A percentile compares a stretch with the other conserved stretches of the same genome.
These are phyloP conservation scores for Streptanthus diversifolius DNA, from an alignment of 345 rosid genomes.

Conservation along the genomic window DNA sequence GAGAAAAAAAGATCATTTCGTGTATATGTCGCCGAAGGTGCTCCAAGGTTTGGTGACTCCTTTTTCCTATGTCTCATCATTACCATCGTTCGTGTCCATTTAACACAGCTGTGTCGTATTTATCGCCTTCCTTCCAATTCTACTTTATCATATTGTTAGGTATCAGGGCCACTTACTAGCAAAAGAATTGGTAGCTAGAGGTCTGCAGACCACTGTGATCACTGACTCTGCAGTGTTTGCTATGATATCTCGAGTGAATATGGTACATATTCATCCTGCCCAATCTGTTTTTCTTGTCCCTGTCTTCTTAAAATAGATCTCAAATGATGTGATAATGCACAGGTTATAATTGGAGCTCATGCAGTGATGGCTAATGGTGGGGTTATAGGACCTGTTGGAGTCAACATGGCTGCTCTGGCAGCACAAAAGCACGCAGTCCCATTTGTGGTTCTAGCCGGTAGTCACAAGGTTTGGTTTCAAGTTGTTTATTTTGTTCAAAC, in stretches of 20 bases:
- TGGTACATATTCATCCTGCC: slow-evolving; percentile 45
- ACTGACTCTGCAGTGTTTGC: slow-evolving; percentile 99
- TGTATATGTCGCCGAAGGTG: slow-evolving; percentile 96
- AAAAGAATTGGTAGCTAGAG: slow-evolving; percentile 86
- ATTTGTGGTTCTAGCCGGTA: slow-evolving; percentile 93
- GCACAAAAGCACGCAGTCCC: slow-evolving; percentile 98
- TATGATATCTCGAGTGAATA: slow-evolving; percentile 93
- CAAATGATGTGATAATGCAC: slow-evolving; percentile 27
- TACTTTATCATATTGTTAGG: slow-evolving; percentile 38
- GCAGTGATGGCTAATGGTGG: slow-evolving; percentile 99
- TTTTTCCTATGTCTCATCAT: neutral
- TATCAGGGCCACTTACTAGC: slow-evolving; percentile 95
- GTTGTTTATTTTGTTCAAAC: neutral
- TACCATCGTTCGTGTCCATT: neutral
- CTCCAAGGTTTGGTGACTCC: slow-evolving; percentile 72
- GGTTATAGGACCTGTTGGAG: slow-evolving; percentile 93
- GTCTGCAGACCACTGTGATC: slow-evolving; percentile 87
- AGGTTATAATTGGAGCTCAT: slow-evolving; percentile 99
- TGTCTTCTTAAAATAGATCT: slow-evolving; percentile 3
- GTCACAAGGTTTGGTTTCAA: slow-evolving; percentile 73
- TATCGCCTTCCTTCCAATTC: neutral
- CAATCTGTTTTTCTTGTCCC: neutral
- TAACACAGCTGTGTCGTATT: neutral
- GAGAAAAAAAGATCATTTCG: slow-evolving; percentile 95
- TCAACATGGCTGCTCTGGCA: slow-evolving; percentile 98